These are phyloP conservation scores for Yamadazyma sp. DNA, from an alignment of 805 yeast species.

Conservation along the genomic window DNA sequence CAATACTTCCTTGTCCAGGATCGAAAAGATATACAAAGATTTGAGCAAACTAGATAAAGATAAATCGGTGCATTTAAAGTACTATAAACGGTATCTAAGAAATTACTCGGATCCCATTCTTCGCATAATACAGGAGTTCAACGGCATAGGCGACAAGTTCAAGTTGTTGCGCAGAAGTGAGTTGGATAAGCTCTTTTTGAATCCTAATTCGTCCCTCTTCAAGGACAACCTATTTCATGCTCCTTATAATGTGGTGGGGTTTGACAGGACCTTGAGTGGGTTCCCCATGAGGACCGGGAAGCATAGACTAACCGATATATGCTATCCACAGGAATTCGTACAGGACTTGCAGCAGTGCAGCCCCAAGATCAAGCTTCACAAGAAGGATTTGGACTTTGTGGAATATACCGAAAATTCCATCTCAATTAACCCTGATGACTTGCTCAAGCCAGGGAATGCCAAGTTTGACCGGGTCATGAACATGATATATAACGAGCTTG, in stretches of 20 bases:
- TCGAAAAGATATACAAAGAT: conserved; percentile 32
- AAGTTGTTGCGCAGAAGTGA: conserved; percentile 37
- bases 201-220: conserved; percentile 30
- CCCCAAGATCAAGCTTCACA: conserved; percentile 20
- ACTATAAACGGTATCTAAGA: conserved; percentile 31
- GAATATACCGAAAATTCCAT: conserved; percentile 19
- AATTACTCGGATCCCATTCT: conserved; percentile 33
- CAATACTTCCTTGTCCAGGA: conserved; percentile 27
- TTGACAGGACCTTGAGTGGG: conserved; percentile 40
- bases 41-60: conserved; percentile 37
- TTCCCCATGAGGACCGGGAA: conserved; percentile 33
- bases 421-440: conserved; percentile 15
- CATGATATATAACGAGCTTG: conserved; percentile 21
- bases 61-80: conserved; percentile 36
- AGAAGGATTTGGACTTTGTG: conserved; percentile 37
- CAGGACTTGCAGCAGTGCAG: conserved; percentile 27
- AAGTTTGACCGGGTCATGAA: conserved; percentile 13
- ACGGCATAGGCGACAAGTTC: conserved; percentile 38
- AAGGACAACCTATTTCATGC: conserved; percentile 28
- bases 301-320: conserved; percentile 19
- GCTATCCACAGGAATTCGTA: conserved; percentile 39
- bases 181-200: conserved; percentile 25
- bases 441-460: conserved; percentile 6
- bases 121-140: conserved; percentile 31
- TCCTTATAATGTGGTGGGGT: conserved; percentile 43